These are phyloP conservation scores for Apiospora sp. DNA, from an alignment of 2,329 filamentous ascomycete species.

Conservation along the genomic window DNA sequence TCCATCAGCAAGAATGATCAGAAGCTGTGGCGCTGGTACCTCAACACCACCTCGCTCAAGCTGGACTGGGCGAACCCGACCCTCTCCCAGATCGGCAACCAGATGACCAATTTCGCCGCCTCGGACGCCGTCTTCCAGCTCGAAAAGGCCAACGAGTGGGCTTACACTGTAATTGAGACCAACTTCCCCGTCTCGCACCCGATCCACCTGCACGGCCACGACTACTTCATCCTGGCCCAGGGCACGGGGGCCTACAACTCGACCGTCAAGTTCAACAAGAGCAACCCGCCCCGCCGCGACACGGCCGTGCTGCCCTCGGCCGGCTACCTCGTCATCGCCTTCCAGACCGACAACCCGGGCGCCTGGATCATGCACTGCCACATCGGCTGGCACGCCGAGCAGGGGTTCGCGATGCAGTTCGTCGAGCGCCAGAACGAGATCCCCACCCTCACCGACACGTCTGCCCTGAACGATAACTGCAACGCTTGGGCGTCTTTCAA, in stretches of 20 bases:
- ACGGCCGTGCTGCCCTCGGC: slow-evolving; percentile 51
- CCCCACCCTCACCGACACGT: slow-evolving; percentile 30
- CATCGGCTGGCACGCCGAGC: slow-evolving; percentile 56
- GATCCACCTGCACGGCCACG: slow-evolving; percentile 54
- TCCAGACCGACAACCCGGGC: slow-evolving; percentile 60
- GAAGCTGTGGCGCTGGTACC: slow-evolving; percentile 54
- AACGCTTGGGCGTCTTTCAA: slow-evolving; percentile 39
- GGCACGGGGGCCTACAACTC: slow-evolving; percentile 40
- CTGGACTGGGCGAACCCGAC: slow-evolving; percentile 58
- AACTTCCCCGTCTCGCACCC: slow-evolving; percentile 42
- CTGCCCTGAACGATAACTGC: slow-evolving; percentile 38
- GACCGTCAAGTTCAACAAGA: slow-evolving; percentile 40
- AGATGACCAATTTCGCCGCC: slow-evolving; percentile 36
- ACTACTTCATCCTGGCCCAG: slow-evolving; percentile 49
- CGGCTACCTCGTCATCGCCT: slow-evolving; percentile 59
- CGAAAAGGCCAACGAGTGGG: slow-evolving; percentile 41
- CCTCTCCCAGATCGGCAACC: slow-evolving; percentile 41
- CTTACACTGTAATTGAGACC: slow-evolving; percentile 44
- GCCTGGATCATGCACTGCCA: slow-evolving; percentile 44
- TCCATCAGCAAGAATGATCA: slow-evolving; percentile 36
- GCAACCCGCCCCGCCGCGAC: slow-evolving; percentile 59
- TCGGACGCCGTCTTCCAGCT: slow-evolving; percentile 42
- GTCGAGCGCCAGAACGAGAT: slow-evolving; percentile 46
- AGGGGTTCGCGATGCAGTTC: slow-evolving; percentile 61
- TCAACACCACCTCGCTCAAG: slow-evolving; percentile 55